A percentile compares a stretch with the other conserved stretches of the same genome.
Conservation (phyloP, 2,329 filamentous ascomycete genomes). For the Fusarium continuum region DNA sequence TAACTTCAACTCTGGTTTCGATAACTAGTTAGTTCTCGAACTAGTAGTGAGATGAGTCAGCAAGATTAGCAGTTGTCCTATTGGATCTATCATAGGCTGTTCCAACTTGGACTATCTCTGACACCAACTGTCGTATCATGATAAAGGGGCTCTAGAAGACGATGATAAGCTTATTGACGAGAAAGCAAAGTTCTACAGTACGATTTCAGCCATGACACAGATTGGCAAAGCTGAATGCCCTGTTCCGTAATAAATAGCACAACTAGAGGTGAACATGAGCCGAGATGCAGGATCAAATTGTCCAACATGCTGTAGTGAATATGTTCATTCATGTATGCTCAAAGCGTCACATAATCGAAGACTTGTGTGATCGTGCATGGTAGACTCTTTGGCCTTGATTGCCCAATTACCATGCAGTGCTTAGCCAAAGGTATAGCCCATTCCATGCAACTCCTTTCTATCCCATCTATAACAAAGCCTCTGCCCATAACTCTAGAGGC, state of each 20-base stretch:
- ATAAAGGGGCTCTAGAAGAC: too few relatives aligned
- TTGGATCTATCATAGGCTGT: constrained; percentile 31
- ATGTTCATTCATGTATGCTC: not conserved
- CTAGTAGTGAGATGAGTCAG: constrained; percentile 42
- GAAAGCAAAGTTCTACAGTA: too few relatives aligned
- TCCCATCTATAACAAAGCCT: not conserved
- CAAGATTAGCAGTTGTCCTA: constrained; percentile 22
- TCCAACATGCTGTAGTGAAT: not conserved
- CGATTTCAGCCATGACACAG: too few relatives aligned
- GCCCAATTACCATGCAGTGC: not conserved
- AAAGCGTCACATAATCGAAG: not conserved
- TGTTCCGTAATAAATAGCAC: not conserved
- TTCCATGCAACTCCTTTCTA: not conserved
- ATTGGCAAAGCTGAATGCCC: too few relatives aligned
- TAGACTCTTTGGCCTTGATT: not conserved
- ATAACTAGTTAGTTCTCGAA: not conserved
- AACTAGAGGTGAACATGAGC: not conserved
- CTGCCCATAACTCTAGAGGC: not conserved
- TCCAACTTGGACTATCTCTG: not conserved
- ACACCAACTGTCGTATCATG: not conserved
- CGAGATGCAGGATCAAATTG: constrained; percentile 1
- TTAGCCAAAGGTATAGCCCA: not conserved
- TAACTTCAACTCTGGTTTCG: not conserved
- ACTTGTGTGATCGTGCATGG: not conserved
- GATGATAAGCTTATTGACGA: not conserved